Evolutionary conservation across 2,329 filamentous ascomycete genomes (phyloP), one percentile per base, ranked within the genome.

Genomic region (Botryotinia globosa): DNA sequence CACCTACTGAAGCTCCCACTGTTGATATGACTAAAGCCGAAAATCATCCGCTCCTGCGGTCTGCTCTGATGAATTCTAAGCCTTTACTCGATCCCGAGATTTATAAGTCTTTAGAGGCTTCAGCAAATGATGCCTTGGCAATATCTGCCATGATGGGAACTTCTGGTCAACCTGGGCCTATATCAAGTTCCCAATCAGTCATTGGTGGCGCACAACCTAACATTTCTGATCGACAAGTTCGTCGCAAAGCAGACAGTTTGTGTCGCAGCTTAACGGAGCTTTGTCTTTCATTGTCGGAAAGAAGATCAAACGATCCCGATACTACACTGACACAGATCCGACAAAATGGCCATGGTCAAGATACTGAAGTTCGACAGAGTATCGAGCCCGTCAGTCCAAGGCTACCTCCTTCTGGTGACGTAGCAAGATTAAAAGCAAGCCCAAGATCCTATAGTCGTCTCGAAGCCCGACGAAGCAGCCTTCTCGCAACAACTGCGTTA

Each of bases 191-290:
- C 34, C 79, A 81, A 61, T 80, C 79, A 32, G 90, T 44, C 82
- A 84, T 48, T 82, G 83, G 71, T 51, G 83, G 68, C 75, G 79
- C 64, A 77, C 79, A 73, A 34, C 69, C 73, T 37, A 82, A 83
- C 20, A 83, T 90, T 18, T 91, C 92, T 1, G 95, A 99, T 80
- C 89, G 96, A 68, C 93, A 97, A 80, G 86, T 97, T 25, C 90
- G 94, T 66, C 90, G 95, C 75, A 98, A 97, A 82, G 93, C 94
- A 42, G 95, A 99, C 80, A 94, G 92, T 79, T 90, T 99, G 80
- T 98, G 96, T 81, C 91, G 95, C 71, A 96, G 92, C 79, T 84
- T 99, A 76, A 98, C 95, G 0, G 96, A 99, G 81, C 86, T 99
- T 10, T 97, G 94, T 80, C 88, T 99, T 72, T 92, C 94, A 0